A percentile compares a stretch with the other conserved stretches of the same genome.
phyloP scores from a whole-genome alignment of 768 basidiomycete genomes.

The Tylopilus rubrobrunneus region DNA sequence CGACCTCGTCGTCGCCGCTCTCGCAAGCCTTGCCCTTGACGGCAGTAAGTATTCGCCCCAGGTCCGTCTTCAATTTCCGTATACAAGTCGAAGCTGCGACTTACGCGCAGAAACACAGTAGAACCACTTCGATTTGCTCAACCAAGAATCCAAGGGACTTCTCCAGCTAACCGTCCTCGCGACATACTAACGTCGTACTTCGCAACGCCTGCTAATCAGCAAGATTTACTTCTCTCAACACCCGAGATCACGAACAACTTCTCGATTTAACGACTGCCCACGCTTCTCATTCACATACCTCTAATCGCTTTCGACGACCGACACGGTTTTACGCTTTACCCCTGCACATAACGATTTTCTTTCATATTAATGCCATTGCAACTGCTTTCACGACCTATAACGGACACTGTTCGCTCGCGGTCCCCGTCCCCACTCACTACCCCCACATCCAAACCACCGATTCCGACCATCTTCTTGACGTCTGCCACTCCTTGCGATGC shows the following conservation, averaged over 20 bases:
- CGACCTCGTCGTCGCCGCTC: constrained; percentile 14
- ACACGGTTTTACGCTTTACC: constrained; percentile 14
- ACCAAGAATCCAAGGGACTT: constrained; percentile 21
- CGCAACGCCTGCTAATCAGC: constrained; percentile 13
- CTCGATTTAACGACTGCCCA: constrained; percentile 23
- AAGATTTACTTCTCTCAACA: constrained; percentile 3
- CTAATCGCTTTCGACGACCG: constrained; percentile 17
- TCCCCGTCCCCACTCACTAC: constrained; percentile 29
- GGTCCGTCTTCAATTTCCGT: constrained; percentile 16
- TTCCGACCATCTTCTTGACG: constrained; percentile 68
- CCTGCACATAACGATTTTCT: constrained; percentile 24
- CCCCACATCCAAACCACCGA: constrained; percentile 26
- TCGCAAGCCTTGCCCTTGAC: constrained; percentile 18
- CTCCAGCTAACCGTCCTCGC: constrained; percentile 21
- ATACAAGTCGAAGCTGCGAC: background rate
- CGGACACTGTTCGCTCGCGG: constrained; percentile 22
- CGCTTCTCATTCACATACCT: background rate
- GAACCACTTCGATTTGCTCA: constrained; percentile 17
- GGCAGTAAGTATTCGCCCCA: constrained; percentile 27
- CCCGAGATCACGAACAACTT: constrained; percentile 20
- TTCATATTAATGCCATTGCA: constrained; percentile 29
- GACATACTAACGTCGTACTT: constrained; percentile 14
- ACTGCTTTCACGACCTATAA: constrained; percentile 28
- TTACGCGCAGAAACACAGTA: constrained; percentile 5
- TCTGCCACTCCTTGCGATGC: constrained; percentile 60